Percentiles rank a stretch among this genome's conserved stretches.
Conservation (phyloP, 1,284 basidiomycete genomes). For the Ustilago shanxiensis region DNA sequence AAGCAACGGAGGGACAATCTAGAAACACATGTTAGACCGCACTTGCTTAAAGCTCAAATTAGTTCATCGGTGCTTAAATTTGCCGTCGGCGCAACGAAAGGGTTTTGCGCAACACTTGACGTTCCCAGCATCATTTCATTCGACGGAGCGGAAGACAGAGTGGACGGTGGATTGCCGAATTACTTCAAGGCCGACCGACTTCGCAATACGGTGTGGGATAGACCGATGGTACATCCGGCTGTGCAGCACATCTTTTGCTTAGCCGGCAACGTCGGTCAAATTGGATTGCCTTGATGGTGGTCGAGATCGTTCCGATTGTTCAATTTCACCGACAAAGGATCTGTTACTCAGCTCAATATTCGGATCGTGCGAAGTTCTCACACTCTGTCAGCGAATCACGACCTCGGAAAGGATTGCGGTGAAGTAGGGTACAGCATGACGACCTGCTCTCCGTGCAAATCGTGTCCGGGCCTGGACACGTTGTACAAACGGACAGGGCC, state of each 20-base stretch:
- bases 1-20: no score
- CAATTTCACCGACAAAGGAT: neutral
- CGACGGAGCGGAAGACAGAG: neutral
- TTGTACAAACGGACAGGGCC: neutral
- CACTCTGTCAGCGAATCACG: no score
- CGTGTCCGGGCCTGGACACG: neutral
- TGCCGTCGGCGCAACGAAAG: slow-evolving; percentile 9
- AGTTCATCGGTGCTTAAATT: slow-evolving; percentile 23
- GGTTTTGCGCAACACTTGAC: neutral
- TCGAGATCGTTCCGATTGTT: neutral
- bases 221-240: neutral
- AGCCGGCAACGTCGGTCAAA: neutral
- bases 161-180: neutral
- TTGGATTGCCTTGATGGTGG: neutral
- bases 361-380: neutral
- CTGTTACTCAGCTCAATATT: neutral
- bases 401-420: no score
- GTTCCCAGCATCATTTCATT: neutral
- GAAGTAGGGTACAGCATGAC: no score
- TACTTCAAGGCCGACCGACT: neutral
- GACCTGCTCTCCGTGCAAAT: no score
- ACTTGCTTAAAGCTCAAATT: neutral
- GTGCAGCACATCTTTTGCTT: neutral
- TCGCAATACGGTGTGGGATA: neutral
- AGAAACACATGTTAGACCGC: neutral